Base-by-base conservation (phyloP, 768 basidiomycete genomes). In the Tylopilus balloui region DNA sequence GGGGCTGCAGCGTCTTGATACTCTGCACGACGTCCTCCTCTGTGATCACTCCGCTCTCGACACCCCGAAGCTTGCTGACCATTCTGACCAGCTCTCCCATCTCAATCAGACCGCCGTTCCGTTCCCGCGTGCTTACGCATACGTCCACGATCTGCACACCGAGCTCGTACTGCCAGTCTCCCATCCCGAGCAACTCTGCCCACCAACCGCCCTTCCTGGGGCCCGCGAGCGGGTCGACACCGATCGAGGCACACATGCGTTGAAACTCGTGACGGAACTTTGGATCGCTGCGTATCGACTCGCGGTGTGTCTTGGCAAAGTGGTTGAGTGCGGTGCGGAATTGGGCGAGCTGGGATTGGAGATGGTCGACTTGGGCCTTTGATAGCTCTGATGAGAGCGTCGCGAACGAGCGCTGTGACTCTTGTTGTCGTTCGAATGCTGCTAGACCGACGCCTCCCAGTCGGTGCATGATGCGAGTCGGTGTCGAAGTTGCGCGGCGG, bases 91-190 rank as follows among this genome's bases (percentile, higher is more conserved):
- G 75, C 66, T 98, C 93, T 6, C 76, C 75, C 75, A 98, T 79
- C 60, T 89, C 87, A 41, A 99, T 91, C 45, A 99, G 69, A 1
- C 96, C 96, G 0, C 96, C 96, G 60, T 97, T 97, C 38, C 84
- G 73, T 56, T 89, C 88, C 48, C 92, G 75, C 14, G 89, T 93
- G 71, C 80, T 87, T 38, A 93, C 86, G 59, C 91, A 93, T 36
- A 93, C 78, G 63, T 92, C 92, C 43, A 96, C 91, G 52, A 95
- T 88, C 71, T 95, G 95, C 32, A 97, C 92, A 10, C 92, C 92
- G 6, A 98, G 79, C 61, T 96, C 94, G 64, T 91, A 88, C 59
- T 93, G 88, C 92, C 93, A 98, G 64, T 98, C 96, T 14, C 91
- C 84, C 46, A 96, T 69, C 8, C 85, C 86, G 29, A 93, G 78